Evolutionary conservation across 2,329 filamentous ascomycete species (phyloP), one percentile per base, ranked within the genome.

Genomic region (Pseudocercospora eumusae): DNA sequence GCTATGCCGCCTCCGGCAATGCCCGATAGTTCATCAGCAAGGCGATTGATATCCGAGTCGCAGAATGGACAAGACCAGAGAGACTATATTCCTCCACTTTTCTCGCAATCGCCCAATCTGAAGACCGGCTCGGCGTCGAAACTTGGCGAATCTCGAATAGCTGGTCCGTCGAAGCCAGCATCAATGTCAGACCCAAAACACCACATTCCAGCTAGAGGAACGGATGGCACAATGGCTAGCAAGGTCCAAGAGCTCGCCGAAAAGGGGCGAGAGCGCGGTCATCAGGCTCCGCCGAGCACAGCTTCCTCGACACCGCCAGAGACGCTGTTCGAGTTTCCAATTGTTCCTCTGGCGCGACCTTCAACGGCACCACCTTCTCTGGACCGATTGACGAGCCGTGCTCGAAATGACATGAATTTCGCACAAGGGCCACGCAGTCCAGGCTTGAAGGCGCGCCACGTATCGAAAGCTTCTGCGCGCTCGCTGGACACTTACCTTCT

Each of bases 1-100:
- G 50, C 36, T n/a, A 31, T 56, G 28, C 53, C 56, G 15, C 68
- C 64, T 28, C 69, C 68, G 18, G 61, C 66, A 4, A 49, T 67
- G 2, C 67, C 66, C 4, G 58, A 65, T 4, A 66, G 64, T 18
- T 65, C 65, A 49, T 62, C 65, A 4, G 20, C 56, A 47, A 45
- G 60, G 27, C 63, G 50, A 13, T 47, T 31, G 8, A 57, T 33
- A 10, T 25, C 36, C 1, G 25, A 31, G 15, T 8, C 31, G 10
- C 23, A 59, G 27, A 21, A 25, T 20, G 40, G 47, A 25, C 44
- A 11, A 23, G 44, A 40, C 4, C 36, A 49, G 44, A 54, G 31
- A 21, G 52, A 40, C 21, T 18, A 23, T 11, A 31, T 40, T 4
- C 52, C 25, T 31, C 50, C 52, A 40, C 15, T 40, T 10, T 40